Percentiles rank a stretch among this genome's conserved stretches.
Conservation (phyloP, 768 basidiomycete species). For the Termitomyces bulborhizus region DNA sequence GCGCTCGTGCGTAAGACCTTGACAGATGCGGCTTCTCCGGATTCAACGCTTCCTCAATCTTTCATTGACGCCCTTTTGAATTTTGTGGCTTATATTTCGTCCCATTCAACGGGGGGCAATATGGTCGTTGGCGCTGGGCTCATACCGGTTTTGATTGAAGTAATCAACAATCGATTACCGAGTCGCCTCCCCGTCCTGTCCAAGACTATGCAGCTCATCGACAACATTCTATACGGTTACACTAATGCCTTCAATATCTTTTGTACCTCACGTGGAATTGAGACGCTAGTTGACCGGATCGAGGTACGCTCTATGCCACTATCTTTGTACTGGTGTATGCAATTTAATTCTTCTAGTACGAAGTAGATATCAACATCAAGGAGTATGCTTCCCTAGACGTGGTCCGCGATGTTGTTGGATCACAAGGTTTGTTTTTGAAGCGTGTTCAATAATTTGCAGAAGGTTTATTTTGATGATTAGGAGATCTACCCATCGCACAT, state of each 20-base stretch:
- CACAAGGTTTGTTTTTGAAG: conserved; percentile 37
- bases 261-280: conserved; percentile 78
- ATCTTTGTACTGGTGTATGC: conserved; percentile 9
- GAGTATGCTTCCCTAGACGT: conserved; percentile 41
- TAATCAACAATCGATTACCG: conserved; percentile 73
- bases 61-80: conserved; percentile 82
- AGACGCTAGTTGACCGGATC: conserved; percentile 79
- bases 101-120: conserved; percentile 78
- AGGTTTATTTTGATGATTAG: conserved; percentile 25
- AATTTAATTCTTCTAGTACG: conserved; percentile 36
- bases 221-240: conserved; percentile 88
- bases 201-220: conserved; percentile 88
- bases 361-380: conserved; percentile 60
- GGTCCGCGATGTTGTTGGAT: conserved; percentile 39
- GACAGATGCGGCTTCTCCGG: conserved; percentile 58
- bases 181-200: conserved; percentile 71
- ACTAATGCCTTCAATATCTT: conserved; percentile 85
- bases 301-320: conserved; percentile 49
- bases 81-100: conserved; percentile 83
- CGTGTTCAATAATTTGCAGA: not conserved
- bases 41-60: conserved; percentile 61
- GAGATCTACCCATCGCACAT: conserved; percentile 67
- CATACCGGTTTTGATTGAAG: conserved; percentile 82
- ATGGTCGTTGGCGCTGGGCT: conserved; percentile 95
- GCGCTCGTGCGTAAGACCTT: conserved; percentile 80